Conservation (phyloP, 129 eudicot species). For the Ambrosia trifida region DNA sequence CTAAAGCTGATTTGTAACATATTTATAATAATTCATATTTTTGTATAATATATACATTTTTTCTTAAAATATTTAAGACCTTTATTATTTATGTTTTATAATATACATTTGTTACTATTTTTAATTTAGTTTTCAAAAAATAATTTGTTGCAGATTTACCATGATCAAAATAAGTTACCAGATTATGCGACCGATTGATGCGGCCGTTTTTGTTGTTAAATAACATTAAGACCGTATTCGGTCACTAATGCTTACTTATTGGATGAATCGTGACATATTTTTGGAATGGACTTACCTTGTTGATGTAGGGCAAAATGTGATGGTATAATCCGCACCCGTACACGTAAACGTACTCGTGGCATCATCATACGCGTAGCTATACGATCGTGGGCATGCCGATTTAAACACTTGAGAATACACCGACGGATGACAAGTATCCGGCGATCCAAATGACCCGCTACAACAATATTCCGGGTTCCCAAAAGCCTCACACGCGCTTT, state of each 20-base stretch:
- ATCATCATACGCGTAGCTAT: constrained; percentile 73
- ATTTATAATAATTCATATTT: no score
- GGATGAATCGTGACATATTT: background rate
- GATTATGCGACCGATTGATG: no score
- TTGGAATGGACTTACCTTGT: constrained; percentile 44
- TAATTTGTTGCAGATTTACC: no score
- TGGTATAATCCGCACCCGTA: constrained; percentile 60
- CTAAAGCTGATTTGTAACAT: background rate
- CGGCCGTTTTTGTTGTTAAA: no score
- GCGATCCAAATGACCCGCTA: constrained; percentile 59
- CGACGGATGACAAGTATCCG: constrained; percentile 49
- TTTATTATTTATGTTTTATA: no score
- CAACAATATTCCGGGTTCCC: constrained; percentile 65
- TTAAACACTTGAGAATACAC: constrained; percentile 62
- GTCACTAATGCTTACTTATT: no score
- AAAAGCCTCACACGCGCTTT: constrained; percentile 74
- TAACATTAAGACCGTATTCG: background rate
- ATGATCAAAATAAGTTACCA: no score
- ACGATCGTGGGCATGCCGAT: constrained; percentile 63
- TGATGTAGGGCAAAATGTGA: constrained; percentile 57
- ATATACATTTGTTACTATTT: no score
- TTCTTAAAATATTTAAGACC: background rate
- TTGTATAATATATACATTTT: no score
- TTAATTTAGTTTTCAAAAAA: no score
- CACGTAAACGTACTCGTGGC: constrained; percentile 79